A percentile compares a stretch with the other conserved stretches of the same genome.
These are phyloP conservation scores for Trichosporon ovoides DNA, from an alignment of 1,284 basidiomycete species.

Conservation along the genomic window DNA sequence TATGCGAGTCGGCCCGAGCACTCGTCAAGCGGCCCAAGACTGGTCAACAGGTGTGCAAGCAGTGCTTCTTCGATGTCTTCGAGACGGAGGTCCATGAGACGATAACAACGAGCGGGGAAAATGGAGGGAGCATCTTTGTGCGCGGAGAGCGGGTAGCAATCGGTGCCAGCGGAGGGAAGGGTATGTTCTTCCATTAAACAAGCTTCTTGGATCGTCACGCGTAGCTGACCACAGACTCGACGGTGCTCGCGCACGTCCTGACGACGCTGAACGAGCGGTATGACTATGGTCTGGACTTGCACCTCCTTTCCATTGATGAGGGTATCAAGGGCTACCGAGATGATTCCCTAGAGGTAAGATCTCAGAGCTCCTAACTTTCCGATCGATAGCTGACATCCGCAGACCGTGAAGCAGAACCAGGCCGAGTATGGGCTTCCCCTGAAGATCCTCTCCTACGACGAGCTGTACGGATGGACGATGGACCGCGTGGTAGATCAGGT, in stretches of 20 bases:
- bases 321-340: constrained; percentile 98
- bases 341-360: constrained; percentile 82
- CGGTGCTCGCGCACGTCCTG: constrained; percentile 95
- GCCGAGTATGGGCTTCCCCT: constrained; percentile 91
- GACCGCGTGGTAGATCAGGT: constrained; percentile 89
- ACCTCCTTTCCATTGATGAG: constrained; percentile 94
- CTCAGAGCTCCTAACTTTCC: not conserved
- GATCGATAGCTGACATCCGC: constrained; percentile 7
- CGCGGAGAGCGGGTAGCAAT: constrained; percentile 94
- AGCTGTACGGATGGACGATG: constrained; percentile 99
- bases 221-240: constrained; percentile 66
- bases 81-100: constrained; percentile 98
- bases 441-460: constrained; percentile 91
- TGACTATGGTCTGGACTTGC: constrained; percentile 84
- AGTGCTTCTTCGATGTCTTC: constrained; percentile 94
- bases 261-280: constrained; percentile 91
- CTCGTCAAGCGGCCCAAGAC: constrained; percentile 95
- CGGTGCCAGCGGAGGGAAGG: constrained; percentile 96
- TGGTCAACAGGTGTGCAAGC: constrained; percentile 90
- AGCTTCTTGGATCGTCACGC: not conserved
- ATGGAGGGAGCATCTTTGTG: constrained; percentile 69
- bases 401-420: constrained; percentile 98
- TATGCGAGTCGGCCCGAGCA: constrained; percentile 71
- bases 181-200: constrained; percentile 55
- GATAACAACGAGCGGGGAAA: constrained; percentile 55